Percentiles rank a stretch among this genome's conserved stretches.
phyloP scores from a whole-genome alignment of 164 flowering plant species.

The Platanus orientalis region DNA sequence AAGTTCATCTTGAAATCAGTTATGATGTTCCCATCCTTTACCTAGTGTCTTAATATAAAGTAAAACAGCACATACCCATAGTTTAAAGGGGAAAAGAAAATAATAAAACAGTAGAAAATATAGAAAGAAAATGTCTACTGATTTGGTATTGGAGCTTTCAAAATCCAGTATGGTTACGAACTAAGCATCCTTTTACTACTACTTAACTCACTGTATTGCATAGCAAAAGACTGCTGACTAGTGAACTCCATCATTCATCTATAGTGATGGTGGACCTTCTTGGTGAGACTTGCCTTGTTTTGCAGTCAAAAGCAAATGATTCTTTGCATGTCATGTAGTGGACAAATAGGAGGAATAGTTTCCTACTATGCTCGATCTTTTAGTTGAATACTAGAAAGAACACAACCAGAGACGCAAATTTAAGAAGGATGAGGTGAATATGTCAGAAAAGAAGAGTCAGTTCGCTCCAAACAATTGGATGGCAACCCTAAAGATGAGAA shows the following conservation, averaged over 20 bases:
- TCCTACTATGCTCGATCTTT: background rate
- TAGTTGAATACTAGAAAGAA: background rate
- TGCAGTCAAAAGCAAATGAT: background rate
- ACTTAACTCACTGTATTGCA: background rate
- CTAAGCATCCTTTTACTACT: too few species aligned
- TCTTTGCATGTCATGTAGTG: background rate
- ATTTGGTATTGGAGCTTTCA: too few species aligned
- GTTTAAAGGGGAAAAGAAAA: too few species aligned
- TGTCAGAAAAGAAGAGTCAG: background rate
- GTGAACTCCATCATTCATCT: background rate
- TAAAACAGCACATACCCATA: too few species aligned
- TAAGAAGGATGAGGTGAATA: background rate
- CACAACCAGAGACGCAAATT: background rate
- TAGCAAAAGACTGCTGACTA: too few species aligned
- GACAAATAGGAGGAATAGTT: conserved; percentile 1
- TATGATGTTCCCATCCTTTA: too few species aligned
- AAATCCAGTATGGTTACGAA: too few species aligned
- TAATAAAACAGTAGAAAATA: too few species aligned
- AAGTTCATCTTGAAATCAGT: too few species aligned
- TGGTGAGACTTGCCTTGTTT: background rate
- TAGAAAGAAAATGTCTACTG: too few species aligned
- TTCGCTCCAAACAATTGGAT: background rate
- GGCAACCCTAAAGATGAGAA: background rate
- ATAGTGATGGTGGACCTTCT: background rate
- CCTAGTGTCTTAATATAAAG: too few species aligned